A percentile compares a stretch with the other conserved stretches of the same genome.
phyloP scores from a whole-genome alignment of 441 rosid species.

The Erysimum pusillum region DNA sequence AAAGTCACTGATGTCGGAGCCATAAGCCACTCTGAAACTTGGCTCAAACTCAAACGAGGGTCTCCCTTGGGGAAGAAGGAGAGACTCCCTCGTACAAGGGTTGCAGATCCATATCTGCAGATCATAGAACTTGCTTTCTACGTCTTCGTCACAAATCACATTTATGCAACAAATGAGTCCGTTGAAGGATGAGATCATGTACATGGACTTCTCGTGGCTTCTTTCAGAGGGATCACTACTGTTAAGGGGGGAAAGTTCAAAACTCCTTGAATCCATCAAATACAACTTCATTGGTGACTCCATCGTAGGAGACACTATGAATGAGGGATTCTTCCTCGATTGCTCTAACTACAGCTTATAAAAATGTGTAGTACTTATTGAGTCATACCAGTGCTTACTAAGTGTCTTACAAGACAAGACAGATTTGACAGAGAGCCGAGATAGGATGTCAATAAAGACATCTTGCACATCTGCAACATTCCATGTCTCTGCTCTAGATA shows the following conservation, averaged over 20 bases:
- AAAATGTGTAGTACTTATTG: slow-evolving; percentile 21
- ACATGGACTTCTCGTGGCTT: background rate
- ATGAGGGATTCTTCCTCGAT: slow-evolving; percentile 34
- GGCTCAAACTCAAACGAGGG: slow-evolving; percentile 33
- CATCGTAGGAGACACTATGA: slow-evolving; percentile 31
- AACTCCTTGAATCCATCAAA: background rate
- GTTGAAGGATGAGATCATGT: slow-evolving; percentile 35
- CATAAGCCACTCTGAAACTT: slow-evolving; percentile 46
- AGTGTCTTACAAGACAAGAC: slow-evolving; percentile 16
- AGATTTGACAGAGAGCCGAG: slow-evolving; percentile 36
- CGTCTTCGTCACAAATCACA: background rate
- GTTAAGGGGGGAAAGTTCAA: background rate
- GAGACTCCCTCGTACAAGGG: slow-evolving; percentile 41
- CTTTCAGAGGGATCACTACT: slow-evolving; percentile 8
- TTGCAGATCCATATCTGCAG: slow-evolving; percentile 49
- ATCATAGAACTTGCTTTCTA: slow-evolving; percentile 5
- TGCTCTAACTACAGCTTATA: slow-evolving; percentile 22
- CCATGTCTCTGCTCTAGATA: slow-evolving; percentile 21
- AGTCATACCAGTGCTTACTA: slow-evolving; percentile 24
- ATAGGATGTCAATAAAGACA: slow-evolving; percentile 29
- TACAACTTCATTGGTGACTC: slow-evolving; percentile 2
- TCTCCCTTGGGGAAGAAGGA: slow-evolving; percentile 49
- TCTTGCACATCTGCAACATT: slow-evolving; percentile 12
- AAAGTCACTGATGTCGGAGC: slow-evolving; percentile 39
- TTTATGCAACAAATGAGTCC: slow-evolving; percentile 37